Percentiles rank a stretch among this genome's conserved stretches.
Evolutionary conservation across 805 yeast genomes (phyloP).

Genomic region (Yarrowia osloensis): DNA sequence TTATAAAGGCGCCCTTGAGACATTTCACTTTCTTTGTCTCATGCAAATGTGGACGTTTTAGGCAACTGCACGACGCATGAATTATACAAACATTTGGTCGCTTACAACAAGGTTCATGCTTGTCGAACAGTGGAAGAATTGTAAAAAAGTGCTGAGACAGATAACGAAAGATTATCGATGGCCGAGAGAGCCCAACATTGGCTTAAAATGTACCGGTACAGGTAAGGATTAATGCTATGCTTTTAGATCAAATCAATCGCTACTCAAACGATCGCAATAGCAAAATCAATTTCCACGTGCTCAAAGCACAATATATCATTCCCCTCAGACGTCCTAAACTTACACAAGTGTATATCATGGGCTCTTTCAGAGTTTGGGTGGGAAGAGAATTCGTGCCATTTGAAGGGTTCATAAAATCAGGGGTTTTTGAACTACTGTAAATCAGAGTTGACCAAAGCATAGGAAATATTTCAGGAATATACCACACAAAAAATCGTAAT

Average conservation of each 20-base stretch:
- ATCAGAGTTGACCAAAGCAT: background rate
- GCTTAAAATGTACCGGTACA: too few species aligned
- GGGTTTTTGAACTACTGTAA: background rate
- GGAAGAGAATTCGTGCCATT: background rate
- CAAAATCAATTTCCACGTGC: conserved; percentile 1
- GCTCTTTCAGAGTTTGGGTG: conserved; percentile 1
- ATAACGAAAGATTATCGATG: background rate
- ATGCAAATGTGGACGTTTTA: conserved; percentile 28
- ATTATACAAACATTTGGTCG: conserved; percentile 27
- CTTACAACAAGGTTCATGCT: conserved; percentile 17
- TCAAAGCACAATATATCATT: conserved; percentile 6
- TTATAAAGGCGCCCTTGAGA: conserved; percentile 25
- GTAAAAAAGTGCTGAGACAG: background rate
- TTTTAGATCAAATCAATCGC: background rate
- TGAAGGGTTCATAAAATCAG: background rate
- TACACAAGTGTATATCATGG: conserved; percentile 21
- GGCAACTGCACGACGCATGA: conserved; percentile 29
- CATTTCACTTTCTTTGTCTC: conserved; percentile 27
- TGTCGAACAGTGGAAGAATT: background rate
- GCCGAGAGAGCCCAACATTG: too few species aligned
- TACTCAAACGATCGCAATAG: background rate
- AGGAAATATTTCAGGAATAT: too few species aligned
- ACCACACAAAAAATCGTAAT: too few species aligned
- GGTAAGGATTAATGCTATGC: background rate
- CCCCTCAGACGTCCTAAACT: conserved; percentile 30